Evolutionary conservation across 345 rosid genomes (phyloP), one percentile per base, ranked within the genome.

Genomic region (Eucalyptus cloeziana): DNA sequence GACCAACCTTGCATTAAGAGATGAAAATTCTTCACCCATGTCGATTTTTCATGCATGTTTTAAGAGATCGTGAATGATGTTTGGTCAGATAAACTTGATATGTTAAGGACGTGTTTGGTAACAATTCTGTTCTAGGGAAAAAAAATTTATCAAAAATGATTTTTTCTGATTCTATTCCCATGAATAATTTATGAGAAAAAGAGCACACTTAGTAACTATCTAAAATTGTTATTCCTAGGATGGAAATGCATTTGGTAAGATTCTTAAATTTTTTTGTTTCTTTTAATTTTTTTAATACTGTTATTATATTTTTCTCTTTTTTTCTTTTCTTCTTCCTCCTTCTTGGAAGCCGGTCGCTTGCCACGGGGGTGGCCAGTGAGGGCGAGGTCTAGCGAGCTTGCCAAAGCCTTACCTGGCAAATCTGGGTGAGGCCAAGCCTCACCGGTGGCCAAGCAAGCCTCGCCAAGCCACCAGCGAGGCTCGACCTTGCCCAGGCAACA

Each of bases 361-460:
- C 2, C 58, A 52, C 0, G 1, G 0, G 0, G 0, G 1, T 52
- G 2, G 5, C 10, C 24, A 2, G 0, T 4, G 9, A 52, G 24
- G 24, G 2, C 10, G 0, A 52, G 10, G 58, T 52, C 54, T 0
- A 8, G 54, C 21, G 1, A 51, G 54, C 8, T 16, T 2, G 8
- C 8, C 2, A 3, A 7, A 51, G 54, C 54, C 54, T 51, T 1
- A 1, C 54, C 1, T 51, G 21, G 54, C 21, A 51, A 1, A 51
- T 51, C 1, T 51, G 8, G 54, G 2, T 0, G 9, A 51, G 56
- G 9, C 56, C 22, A 44, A 44, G 47, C 47, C 10, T 44, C 9
- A 2, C 45, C 0, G 47, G 10, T 44, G 47, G 47, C 47, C 10
- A 51, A 7, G 56, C 56, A 52, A 17, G 56, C 25, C 58, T 52